Percentiles rank a stretch among this genome's conserved stretches.
phyloP scores from a whole-genome alignment of 371 early-diverging fungal species.

The Mortierella sp. region DNA sequence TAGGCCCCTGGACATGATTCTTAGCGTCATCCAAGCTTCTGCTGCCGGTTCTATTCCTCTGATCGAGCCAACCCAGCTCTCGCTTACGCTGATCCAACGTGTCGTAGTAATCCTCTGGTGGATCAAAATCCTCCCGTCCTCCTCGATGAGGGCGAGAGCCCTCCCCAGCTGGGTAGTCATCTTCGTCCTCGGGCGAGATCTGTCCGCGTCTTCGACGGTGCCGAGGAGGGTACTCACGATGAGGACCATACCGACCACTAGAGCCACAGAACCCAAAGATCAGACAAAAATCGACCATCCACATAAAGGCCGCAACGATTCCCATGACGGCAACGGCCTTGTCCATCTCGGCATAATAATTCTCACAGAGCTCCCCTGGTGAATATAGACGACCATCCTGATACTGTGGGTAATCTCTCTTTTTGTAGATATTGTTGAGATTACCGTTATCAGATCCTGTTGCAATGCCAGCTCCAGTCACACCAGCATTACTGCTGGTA shows the following conservation, averaged over 20 bases:
- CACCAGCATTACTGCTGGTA: too few relatives aligned
- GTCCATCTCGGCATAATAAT: slow-evolving; percentile 29
- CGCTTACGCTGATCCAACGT: slow-evolving; percentile 13
- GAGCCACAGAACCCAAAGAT: slow-evolving; percentile 36
- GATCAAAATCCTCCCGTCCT: not conserved
- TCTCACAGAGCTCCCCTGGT: slow-evolving; percentile 22
- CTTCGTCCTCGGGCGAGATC: slow-evolving; percentile 22
- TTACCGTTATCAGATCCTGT: too few relatives aligned
- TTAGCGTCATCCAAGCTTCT: slow-evolving; percentile 7
- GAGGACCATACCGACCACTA: slow-evolving; percentile 7
- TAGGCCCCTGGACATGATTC: slow-evolving; percentile 16
- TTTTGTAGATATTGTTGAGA: not conserved
- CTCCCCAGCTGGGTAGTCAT: slow-evolving; percentile 8
- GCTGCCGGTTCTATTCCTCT: not conserved
- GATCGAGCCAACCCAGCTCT: slow-evolving; percentile 7
- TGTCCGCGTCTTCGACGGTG: slow-evolving; percentile 20
- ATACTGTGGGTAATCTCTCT: slow-evolving; percentile 5
- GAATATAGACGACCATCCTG: slow-evolving; percentile 15
- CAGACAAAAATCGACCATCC: slow-evolving; percentile 33
- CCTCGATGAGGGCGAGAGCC: not conserved
- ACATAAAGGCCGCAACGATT: slow-evolving; percentile 20
- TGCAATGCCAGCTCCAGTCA: too few relatives aligned
- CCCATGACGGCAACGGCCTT: slow-evolving; percentile 30
- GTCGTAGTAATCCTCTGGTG: slow-evolving; percentile 17
- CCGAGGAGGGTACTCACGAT: not conserved